Evolutionary conservation across 768 basidiomycete genomes (phyloP), one percentile per base, ranked within the genome.

Genomic region (Leccinum barrowsii): DNA sequence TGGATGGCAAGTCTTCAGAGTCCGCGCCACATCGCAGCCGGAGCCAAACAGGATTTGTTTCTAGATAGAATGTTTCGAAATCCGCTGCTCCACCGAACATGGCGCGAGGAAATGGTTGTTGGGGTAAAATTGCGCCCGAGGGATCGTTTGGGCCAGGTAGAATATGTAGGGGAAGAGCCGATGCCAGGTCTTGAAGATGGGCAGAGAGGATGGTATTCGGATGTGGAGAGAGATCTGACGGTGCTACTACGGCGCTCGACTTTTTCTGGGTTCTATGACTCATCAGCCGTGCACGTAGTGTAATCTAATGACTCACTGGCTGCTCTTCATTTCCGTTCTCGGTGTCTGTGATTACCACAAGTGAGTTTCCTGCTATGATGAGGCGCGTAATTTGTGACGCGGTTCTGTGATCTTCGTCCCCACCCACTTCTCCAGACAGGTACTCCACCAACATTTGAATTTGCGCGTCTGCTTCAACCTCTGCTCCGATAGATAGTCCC

Each of bases 41-140:
- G 51, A 97, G 74, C 78, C 93, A 98, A 42, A 84, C 83, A 15
- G 97, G 97, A 68, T 98, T 99, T 10, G 93, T 94, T 74, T 90
- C 89, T 65, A 85, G 86, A 21, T 76, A 74, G 68, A 98, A 91
- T 5, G 83, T 81, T 26, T 83, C 76, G 56, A 82, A 84, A 32
- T 76, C 76, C 57, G 82, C 78, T 57, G 74, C 72, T 30, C 78
- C 75, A 57, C 92, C 85, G 60, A 99, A 89, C 89, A 98, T 94
- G 6, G 92, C 89, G 32, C 87, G 84, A 50, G 97, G 97, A 63
- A 98, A 82, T 0, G 92, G 82, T 67, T 97, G 97, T 70, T 99
- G 97, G 3, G 97, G 97, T 63, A 99, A 76, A 40, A 95, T 93
- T 0, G 83, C 81, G 0, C 92, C 93, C 15, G 93, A 83, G 3